Conservation (phyloP, 495 filamentous ascomycete species). For the Astrothelium macrocarpum region DNA sequence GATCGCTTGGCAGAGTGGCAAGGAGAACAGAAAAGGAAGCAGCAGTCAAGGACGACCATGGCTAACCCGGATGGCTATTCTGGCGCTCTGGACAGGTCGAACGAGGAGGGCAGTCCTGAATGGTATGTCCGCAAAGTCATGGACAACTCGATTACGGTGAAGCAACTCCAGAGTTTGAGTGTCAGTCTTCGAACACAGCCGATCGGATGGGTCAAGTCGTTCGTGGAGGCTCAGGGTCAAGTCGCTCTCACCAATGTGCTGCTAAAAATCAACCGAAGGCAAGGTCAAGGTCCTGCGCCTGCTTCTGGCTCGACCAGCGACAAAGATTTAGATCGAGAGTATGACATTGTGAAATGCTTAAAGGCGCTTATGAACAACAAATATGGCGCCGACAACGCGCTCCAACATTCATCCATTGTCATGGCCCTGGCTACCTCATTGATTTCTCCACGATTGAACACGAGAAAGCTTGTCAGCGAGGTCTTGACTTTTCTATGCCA, state of each 20-base stretch:
- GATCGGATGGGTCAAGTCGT: constrained; percentile 92
- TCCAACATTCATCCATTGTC: constrained; percentile 79
- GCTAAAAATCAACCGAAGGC: constrained; percentile 80
- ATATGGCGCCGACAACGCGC: constrained; percentile 95
- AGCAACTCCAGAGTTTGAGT: constrained; percentile 81
- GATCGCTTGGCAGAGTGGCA: constrained; percentile 89
- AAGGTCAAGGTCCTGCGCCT: constrained; percentile 60
- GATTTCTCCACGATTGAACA: constrained; percentile 80
- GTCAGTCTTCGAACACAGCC: constrained; percentile 93
- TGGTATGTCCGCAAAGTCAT: constrained; percentile 97
- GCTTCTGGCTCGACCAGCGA: constrained; percentile 51
- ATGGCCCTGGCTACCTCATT: constrained; percentile 80
- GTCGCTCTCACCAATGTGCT: constrained; percentile 92
- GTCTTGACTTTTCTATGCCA: constrained; percentile 95
- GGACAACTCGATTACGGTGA: constrained; percentile 86
- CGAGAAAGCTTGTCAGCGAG: constrained; percentile 90
- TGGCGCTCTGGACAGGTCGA: constrained; percentile 58
- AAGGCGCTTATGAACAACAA: constrained; percentile 99
- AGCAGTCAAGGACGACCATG: constrained; percentile 55
- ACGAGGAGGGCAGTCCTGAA: constrained; percentile 92
- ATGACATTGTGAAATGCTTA: constrained; percentile 94
- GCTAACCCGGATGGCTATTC: constrained; percentile 51
- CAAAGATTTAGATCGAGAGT: constrained; percentile 87
- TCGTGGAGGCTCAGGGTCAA: constrained; percentile 96
- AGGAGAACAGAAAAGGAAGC: constrained; percentile 80